A percentile compares a stretch with the other conserved stretches of the same genome.
These are phyloP conservation scores for Botryotinia globosa DNA, from an alignment of 2,329 filamentous ascomycete genomes.

Conservation along the genomic window DNA sequence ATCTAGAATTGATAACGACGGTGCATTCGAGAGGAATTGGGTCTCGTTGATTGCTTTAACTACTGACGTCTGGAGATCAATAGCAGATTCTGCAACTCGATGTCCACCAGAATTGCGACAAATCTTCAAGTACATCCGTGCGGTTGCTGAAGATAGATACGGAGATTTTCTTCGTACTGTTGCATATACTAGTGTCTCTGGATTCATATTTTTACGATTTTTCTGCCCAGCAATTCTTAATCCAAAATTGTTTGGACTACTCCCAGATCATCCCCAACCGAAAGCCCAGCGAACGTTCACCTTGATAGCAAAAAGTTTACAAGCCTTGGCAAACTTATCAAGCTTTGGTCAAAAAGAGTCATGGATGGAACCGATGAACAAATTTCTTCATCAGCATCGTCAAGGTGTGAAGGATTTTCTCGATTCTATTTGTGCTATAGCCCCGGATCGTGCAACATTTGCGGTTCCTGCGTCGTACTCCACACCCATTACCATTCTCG, in stretches of 20 bases:
- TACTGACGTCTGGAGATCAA: slow-evolving; percentile 80
- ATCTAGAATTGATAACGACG: slow-evolving; percentile 62
- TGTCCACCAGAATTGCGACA: slow-evolving; percentile 79
- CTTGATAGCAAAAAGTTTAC: slow-evolving; percentile 86
- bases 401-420: slow-evolving; percentile 83
- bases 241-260: slow-evolving; percentile 84
- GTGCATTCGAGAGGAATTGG: slow-evolving; percentile 85
- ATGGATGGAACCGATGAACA: slow-evolving; percentile 99
- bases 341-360: slow-evolving; percentile 91
- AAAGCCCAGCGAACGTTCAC: slow-evolving; percentile 85
- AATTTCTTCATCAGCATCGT: slow-evolving; percentile 72
- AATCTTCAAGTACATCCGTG: slow-evolving; percentile 86
- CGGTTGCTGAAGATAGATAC: slow-evolving; percentile 91
- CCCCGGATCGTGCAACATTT: slow-evolving; percentile 63
- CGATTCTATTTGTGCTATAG: slow-evolving; percentile 80
- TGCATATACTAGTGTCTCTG: slow-evolving; percentile 89
- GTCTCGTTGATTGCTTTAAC: slow-evolving; percentile 70
- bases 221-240: slow-evolving; percentile 96
- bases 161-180: slow-evolving; percentile 89
- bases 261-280: slow-evolving; percentile 77
- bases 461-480: slow-evolving; percentile 81
- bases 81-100: slow-evolving; percentile 68
- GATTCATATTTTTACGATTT: slow-evolving; percentile 90
- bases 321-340: slow-evolving; percentile 86
- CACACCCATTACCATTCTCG: slow-evolving; percentile 86